A percentile compares a stretch with the other conserved stretches of the same genome.
phyloP scores from a whole-genome alignment of 169 alveolate species.

The Amoebophrya sp. region DNA sequence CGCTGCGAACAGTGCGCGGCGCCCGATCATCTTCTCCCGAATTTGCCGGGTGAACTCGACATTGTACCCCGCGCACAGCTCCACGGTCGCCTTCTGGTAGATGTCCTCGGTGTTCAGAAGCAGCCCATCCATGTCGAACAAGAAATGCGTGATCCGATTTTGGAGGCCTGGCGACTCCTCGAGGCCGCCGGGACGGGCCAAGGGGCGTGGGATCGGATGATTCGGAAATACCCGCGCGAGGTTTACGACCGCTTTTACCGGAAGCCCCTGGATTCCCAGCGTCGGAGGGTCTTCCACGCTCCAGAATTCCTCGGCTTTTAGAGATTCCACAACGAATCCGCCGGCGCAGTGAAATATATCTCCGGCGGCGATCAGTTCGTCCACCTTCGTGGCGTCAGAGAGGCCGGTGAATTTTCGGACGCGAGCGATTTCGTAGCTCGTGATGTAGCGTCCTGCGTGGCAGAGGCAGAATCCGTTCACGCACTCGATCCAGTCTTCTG shows the following conservation, averaged over 20 bases:
- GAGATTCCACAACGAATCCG: background rate
- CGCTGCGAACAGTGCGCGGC: background rate
- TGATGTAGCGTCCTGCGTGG: background rate
- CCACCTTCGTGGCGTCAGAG: too few relatives aligned
- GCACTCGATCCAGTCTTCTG: background rate
- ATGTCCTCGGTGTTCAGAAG: background rate
- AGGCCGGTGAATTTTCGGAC: too few relatives aligned
- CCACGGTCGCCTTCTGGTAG: background rate
- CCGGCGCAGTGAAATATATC: background rate
- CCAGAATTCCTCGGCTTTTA: background rate
- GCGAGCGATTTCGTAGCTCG: background rate
- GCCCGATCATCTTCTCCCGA: background rate
- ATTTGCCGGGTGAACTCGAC: background rate
- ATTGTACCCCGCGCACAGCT: background rate
- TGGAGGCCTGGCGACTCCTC: too few relatives aligned
- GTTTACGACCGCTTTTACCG: background rate
- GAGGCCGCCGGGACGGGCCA: too few relatives aligned
- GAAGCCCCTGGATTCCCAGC: background rate
- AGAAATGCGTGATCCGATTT: background rate
- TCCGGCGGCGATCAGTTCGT: too few relatives aligned
- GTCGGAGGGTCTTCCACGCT: background rate
- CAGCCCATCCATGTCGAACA: background rate
- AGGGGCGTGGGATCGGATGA: background rate
- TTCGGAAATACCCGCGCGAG: background rate
- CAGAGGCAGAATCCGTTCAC: background rate